Base-by-base conservation (phyloP, 1,284 basidiomycete genomes). In the Microbotryum intermedium region DNA sequence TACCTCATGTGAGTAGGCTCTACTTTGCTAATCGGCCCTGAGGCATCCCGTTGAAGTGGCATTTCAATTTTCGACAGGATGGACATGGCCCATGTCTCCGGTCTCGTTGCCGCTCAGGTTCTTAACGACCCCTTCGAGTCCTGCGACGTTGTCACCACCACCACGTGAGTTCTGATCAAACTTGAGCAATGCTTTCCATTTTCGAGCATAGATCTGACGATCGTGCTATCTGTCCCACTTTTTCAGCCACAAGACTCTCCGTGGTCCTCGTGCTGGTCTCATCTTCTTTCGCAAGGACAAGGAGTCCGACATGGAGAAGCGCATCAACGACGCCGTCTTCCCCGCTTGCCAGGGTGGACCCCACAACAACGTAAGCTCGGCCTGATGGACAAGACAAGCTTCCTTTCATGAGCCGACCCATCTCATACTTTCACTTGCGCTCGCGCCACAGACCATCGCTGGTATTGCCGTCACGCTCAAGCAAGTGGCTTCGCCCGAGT, bases 291-390 rank as follows among this genome's bases (percentile, higher is more conserved):
- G 88, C 76, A 97, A 89, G 79, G 92, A 97, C 76, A 84, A 85
- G 70, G 84, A 89, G 72, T 64, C 76, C 67, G 88, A 97, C 73
- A 83, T 98, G 57, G 94, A 98, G 82, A 88, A 88, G 57, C 87
- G 91, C 59, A 86, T 99, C 73, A 98, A 98, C 77, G 90, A 93
- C 51, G 92, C 95, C 65, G 95, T 99, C 70, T 99, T 99, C 86
- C 95, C 95, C 60, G 95, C 95, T 50, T 98, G 94, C 84, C 95
- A 98, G 80, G 95, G 95, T 79, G 95, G 95, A 55, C 95, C 95
- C 53, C 95, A 98, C 82, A 98, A 98, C 82, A 94, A 97, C 81
- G 86, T 88, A 66, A 59, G 82, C 76, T n/a, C 16, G 18, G 11
- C 11, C 13, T 16, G 10, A 3, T 39, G 34, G 34, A 39, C 18